These are phyloP conservation scores for Trypanosoma conorhini DNA, from an alignment of 208 protist genomes.

Conservation along the genomic window DNA sequence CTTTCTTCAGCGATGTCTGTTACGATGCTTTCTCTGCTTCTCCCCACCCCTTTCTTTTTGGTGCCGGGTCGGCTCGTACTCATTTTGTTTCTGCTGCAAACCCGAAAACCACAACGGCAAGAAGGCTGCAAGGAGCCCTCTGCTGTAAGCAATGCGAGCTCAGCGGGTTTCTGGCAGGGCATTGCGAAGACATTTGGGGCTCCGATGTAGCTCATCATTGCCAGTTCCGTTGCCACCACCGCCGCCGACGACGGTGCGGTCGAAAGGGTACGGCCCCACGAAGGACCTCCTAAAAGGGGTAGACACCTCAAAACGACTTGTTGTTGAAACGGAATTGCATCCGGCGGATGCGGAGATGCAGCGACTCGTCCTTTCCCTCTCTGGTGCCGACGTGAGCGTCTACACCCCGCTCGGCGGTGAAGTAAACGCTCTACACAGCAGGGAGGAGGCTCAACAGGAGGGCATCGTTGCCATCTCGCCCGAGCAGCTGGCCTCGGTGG, in stretches of 20 bases:
- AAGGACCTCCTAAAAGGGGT: slow-evolving; percentile 66
- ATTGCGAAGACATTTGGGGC: background rate
- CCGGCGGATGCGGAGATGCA: slow-evolving; percentile 72
- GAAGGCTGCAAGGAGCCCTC: background rate
- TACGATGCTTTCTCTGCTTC: slow-evolving; percentile 7
- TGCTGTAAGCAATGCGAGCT: slow-evolving; percentile 12
- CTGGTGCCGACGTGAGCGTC: slow-evolving; percentile 46
- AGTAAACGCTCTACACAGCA: background rate
- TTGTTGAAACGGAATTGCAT: slow-evolving; percentile 68
- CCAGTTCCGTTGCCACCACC: slow-evolving; percentile 2
- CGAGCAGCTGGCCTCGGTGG: slow-evolving; percentile 63
- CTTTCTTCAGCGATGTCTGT: background rate
- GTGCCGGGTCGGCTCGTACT: background rate
- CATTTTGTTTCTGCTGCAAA: slow-evolving; percentile 16
- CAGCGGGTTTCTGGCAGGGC: slow-evolving; percentile 7
- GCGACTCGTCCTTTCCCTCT: slow-evolving; percentile 59
- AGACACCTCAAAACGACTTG: slow-evolving; percentile 34
- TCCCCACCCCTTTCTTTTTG: slow-evolving; percentile 19
- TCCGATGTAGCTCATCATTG: slow-evolving; percentile 19
- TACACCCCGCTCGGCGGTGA: slow-evolving; percentile 8
- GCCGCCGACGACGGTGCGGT: slow-evolving; percentile 37
- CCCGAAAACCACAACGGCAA: background rate
- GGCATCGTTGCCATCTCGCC: slow-evolving; percentile 47
- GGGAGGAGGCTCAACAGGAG: slow-evolving; percentile 29
- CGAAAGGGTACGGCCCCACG: slow-evolving; percentile 74